Evolutionary conservation across 2,329 filamentous ascomycete genomes (phyloP), one percentile per base, ranked within the genome.

Genomic region (Fusarium sp.): DNA sequence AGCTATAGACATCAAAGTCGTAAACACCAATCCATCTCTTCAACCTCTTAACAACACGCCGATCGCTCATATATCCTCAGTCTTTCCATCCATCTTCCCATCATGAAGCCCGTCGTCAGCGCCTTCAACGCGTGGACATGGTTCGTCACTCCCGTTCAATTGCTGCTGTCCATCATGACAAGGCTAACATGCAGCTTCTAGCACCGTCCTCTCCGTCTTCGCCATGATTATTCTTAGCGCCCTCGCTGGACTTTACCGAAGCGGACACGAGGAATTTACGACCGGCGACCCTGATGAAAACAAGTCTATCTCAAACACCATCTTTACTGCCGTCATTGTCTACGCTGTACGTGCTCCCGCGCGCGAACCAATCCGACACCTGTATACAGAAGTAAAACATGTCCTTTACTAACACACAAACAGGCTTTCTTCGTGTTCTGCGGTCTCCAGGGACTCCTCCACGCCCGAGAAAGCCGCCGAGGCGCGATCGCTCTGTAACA

Each of bases 41-140:
- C 40, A 50, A 20, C 11, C 40, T 17, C 30, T 20, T 46, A 50
- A 35, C 67, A 45, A 48, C 41, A 40, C 22, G 20, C 15, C 40
- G 25, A 43, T 48, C 44, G 25, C 23, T 41, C 27, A 49, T 30
- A 6, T 22, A 15, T 33, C 27, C 13, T 8, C 10, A 20, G 37
- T 37, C n/a, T 40, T 32, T 59, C 59, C 11, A 27, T 46, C 10
- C 25, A 54, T 17, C 17, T 45, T 60, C 57, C 80, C 83, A 88
- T 76, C 77, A 97, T 97, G 94, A 97, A 97, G 90, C 94, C 95
- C 73, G 85, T 98, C 78, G 92, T 98, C 74, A 92, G 93, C 77
- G 90, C 93, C 71, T 87, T 94, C 83, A 94, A 97, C 83, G 95
- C 94, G 76, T 97, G 94, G 94, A 93, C 90, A 84, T 97, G 94